These are phyloP conservation scores for Cryptosporidium baileyi DNA, from an alignment of 169 alveolate species.

Conservation along the genomic window DNA sequence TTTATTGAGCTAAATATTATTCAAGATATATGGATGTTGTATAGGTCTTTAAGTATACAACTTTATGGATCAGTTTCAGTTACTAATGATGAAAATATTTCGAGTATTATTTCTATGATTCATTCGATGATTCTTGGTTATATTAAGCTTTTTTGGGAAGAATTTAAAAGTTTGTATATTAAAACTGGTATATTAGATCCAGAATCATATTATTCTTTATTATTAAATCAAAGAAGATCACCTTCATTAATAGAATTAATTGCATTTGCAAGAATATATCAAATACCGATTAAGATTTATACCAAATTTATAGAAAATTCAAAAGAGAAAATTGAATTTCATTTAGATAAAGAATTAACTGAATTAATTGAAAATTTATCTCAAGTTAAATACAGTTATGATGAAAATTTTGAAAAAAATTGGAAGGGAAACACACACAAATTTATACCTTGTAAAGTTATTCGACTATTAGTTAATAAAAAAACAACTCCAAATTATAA, in stretches of 20 bases:
- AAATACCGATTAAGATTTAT: constrained; percentile 10
- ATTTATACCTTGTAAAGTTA: neutral
- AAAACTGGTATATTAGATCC: constrained; percentile 36
- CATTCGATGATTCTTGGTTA: constrained; percentile 17
- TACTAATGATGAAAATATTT: neutral
- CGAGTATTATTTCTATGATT: constrained; percentile 33
- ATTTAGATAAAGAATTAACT: constrained; percentile 28
- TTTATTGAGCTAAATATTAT: constrained; percentile 13
- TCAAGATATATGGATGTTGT: constrained; percentile 41
- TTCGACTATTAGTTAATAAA: neutral
- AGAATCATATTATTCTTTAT: constrained; percentile 23
- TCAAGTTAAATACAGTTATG: neutral
- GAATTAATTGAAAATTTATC: neutral
- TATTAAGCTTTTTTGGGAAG: constrained; percentile 40
- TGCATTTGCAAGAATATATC: constrained; percentile 29
- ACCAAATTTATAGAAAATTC: neutral
- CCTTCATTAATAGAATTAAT: constrained; percentile 50
- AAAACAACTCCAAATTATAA: neutral
- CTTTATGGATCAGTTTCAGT: constrained; percentile 14
- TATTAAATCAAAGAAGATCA: neutral
- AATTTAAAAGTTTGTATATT: neutral
- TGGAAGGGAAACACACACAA: neutral
- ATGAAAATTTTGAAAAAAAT: neutral
- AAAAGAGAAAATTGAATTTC: neutral
- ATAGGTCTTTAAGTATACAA: constrained; percentile 37